Percentiles rank a stretch among this genome's conserved stretches.
phyloP scores from a whole-genome alignment of 179 eudicot species.

The Nepenthes alata region DNA sequence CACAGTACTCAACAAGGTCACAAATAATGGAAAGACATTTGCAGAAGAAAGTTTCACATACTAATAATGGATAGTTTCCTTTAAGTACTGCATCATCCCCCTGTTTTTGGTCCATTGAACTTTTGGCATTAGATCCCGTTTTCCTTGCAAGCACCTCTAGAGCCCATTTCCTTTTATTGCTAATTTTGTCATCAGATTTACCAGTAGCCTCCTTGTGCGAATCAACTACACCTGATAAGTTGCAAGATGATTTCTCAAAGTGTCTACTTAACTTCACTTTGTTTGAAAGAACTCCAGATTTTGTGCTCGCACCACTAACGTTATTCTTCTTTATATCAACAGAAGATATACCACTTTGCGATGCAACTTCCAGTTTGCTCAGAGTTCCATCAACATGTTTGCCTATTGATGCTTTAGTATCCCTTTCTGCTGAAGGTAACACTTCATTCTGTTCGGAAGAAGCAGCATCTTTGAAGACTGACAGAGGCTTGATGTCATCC shows the following conservation, averaged over 20 bases:
- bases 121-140: slow-evolving; percentile 31
- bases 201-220: slow-evolving; percentile 23
- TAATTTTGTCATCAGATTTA: slow-evolving; percentile 30
- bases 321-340: slow-evolving; percentile 21
- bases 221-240: slow-evolving; percentile 11
- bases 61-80: slow-evolving; percentile 68
- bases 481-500: slow-evolving; percentile 63
- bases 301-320: slow-evolving; percentile 14
- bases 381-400: slow-evolving; percentile 12
- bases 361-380: slow-evolving; percentile 13
- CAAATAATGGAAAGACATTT: neutral
- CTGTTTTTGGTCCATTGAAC: slow-evolving; percentile 25
- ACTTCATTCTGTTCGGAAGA: slow-evolving; percentile 18
- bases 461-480: slow-evolving; percentile 33
- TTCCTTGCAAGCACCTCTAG: slow-evolving; percentile 81
- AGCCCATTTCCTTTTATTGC: slow-evolving; percentile 90
- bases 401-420: slow-evolving; percentile 10
- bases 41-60: slow-evolving; percentile 19
- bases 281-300: slow-evolving; percentile 21
- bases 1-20: too few species aligned
- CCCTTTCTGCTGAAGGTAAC: slow-evolving; percentile 18
- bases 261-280: slow-evolving; percentile 20
- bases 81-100: slow-evolving; percentile 48
- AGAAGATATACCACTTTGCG: slow-evolving; percentile 10
- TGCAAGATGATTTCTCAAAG: slow-evolving; percentile 14